A percentile compares a stretch with the other conserved stretches of the same genome.
These are phyloP conservation scores for Clavariopsis aquatica DNA, from an alignment of 495 filamentous ascomycete genomes.

Conservation along the genomic window DNA sequence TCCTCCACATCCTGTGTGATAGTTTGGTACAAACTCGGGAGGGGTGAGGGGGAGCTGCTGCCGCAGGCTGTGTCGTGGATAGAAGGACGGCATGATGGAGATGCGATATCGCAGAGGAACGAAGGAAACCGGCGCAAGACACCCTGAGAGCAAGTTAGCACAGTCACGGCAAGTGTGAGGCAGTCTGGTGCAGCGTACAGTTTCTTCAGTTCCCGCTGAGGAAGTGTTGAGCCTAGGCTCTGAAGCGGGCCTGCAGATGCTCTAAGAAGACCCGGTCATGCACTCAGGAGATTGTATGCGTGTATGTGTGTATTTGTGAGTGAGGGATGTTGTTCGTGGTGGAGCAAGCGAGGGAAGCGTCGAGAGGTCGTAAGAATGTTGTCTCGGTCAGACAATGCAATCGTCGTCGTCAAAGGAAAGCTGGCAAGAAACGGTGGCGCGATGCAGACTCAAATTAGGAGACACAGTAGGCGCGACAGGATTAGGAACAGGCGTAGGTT, in stretches of 20 bases:
- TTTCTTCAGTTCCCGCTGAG: conserved; percentile 33
- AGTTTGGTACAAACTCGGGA: conserved; percentile 45
- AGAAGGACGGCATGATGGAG: conserved; percentile 43
- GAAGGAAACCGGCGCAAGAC: conserved; percentile 36
- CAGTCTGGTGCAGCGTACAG: conserved; percentile 19
- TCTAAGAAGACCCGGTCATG: conserved; percentile 37
- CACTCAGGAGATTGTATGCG: conserved; percentile 35
- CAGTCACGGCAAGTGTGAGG: not conserved
- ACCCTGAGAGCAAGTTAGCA: conserved; percentile 26
- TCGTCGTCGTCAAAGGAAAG: conserved; percentile 6
- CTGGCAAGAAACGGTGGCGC: conserved; percentile 11
- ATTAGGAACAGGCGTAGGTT: not conserved
- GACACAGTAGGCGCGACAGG: conserved; percentile 13
- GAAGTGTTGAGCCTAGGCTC: conserved; percentile 36
- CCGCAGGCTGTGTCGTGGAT: conserved; percentile 31
- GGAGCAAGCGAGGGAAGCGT: conserved; percentile 25
- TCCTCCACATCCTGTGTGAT: conserved; percentile 38
- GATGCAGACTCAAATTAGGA: conserved; percentile 11
- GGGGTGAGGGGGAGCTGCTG: conserved; percentile 46
- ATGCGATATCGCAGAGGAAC: conserved; percentile 30
- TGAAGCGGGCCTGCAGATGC: conserved; percentile 25
- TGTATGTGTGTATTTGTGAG: too few species aligned
- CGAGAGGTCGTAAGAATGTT: conserved; percentile 33
- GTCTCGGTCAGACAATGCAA: conserved; percentile 20
- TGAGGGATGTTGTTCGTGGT: conserved; percentile 12